These are phyloP conservation scores for Pythium apleroticum DNA, from an alignment of 352 stramenopile species.

Conservation along the genomic window DNA sequence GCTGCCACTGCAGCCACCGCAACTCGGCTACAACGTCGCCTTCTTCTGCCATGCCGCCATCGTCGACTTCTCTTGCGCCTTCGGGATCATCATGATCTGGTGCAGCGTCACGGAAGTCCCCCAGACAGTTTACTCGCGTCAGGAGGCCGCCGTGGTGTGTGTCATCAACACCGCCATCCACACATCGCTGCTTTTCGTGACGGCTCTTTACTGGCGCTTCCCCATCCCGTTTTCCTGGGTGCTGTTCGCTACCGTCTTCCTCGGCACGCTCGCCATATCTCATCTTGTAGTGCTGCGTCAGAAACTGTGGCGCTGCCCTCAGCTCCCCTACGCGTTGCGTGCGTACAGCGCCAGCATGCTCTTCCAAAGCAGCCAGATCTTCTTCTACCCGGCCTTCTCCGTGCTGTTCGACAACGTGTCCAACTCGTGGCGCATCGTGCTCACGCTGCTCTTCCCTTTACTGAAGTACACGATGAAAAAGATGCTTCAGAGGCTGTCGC, in stretches of 20 bases:
- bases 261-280: neutral
- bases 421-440: neutral
- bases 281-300: conserved; percentile 11
- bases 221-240: conserved; percentile 19
- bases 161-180: conserved; percentile 6
- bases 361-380: conserved; percentile 15
- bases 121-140: conserved; percentile 5
- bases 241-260: neutral
- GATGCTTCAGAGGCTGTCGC: neutral
- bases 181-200: neutral
- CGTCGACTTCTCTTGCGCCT: neutral
- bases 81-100: neutral
- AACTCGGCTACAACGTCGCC: conserved; percentile 1
- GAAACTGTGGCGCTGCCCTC: neutral
- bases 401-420: conserved; percentile 15
- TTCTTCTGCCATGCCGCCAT: conserved; percentile 10
- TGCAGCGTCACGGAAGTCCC: conserved; percentile 3
- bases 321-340: neutral
- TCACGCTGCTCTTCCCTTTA: conserved; percentile 14
- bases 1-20: conserved; percentile 5
- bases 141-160: conserved; percentile 3
- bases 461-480: conserved; percentile 14
- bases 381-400: conserved; percentile 21
- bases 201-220: conserved; percentile 11
- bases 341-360: conserved; percentile 1